Evolutionary conservation across 2,329 filamentous ascomycete species (phyloP), one percentile per base, ranked within the genome.

Genomic region (Tricladium varicosporioides): DNA sequence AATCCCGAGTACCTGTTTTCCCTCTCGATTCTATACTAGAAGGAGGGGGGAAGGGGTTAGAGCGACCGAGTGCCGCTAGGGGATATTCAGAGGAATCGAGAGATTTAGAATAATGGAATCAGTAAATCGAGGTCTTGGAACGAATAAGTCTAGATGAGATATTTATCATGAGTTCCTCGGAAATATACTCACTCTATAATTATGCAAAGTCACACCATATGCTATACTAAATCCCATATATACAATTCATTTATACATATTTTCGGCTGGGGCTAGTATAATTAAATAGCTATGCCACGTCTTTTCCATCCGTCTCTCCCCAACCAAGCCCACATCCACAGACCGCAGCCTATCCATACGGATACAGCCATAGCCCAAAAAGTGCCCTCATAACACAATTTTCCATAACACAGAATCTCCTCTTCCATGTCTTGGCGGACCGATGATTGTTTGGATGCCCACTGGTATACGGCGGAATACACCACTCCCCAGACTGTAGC

Each of bases 401-500:
- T 83, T 1, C 94, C 94, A 70, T 91, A 90, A 70, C 93, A 97
- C 63, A 96, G 82, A 1, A 81, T 75, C 59, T 82, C 78, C 8
- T 78, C 76, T 0, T 76, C 67, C 63, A 70, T 2, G 64, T 54
- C 62, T 72, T 56, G 60, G 69, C 64, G 75, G 72, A 55, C 75
- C 75, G 16, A 66, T 70, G 31, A 58, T 65, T 73, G 71, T 48
- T 74, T 74, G 0, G 86, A 86, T 1, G 83, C 88, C 45, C 79
- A 79, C 72, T 94, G 86, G 67, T 95, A 95, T 2, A 91, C 85
- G 0, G 79, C 82, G 5, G 89, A 91, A 71, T 97, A 99, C n/a
- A 97, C 77, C 0, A 94, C 73, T 0, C 92, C 91, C 92, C 93
- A 99, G 32, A 96, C 80, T 0, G 91, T 91, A 0, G 93, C 92